Evolutionary conservation across 257 asterid species (phyloP), one percentile per base, ranked within the genome.

Genomic region (Scutellaria barbata): DNA sequence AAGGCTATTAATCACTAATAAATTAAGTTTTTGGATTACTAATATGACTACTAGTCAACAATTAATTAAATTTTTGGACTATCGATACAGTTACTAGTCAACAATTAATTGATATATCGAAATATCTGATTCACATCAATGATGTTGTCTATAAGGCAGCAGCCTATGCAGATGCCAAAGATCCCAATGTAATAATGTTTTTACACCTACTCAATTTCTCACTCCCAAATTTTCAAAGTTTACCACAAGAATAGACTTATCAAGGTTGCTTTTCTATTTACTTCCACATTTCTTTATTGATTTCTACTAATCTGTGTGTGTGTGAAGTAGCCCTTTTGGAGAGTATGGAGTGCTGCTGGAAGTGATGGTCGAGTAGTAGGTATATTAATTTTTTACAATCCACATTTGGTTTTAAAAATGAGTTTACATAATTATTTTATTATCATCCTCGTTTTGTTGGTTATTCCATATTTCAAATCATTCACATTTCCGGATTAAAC

Each of bases 341-440:
- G 98, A 74, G 90, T 87, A 14, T 92, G 96, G 96, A 88, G 84
- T 71, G 87, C 96, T 68, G 92, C 98, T 8, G 96, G 98, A 58
- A 92, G 96, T 68, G 85, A 86, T 77, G 98, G 98, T 64, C 84
- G 95, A 45, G 98, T 95, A 14, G 96, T 92, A 76, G 96, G 92
- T n/a, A n/a, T 84, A 83, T n/a, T n/a, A n/a, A n/a, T n/a, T n/a
- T n/a, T n/a, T n/a, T n/a, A n/a, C n/a, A n/a, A n/a, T n/a, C n/a
- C n/a, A n/a, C n/a, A n/a, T n/a, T n/a, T n/a, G n/a, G n/a, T n/a
- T n/a, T n/a, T n/a, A n/a, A n/a, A n/a, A n/a, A n/a, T n/a, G n/a
- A n/a, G n/a, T n/a, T n/a, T n/a, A n/a, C n/a, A n/a, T n/a, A n/a
- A n/a, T n/a, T n/a, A n/a, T n/a, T n/a, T n/a, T n/a, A n/a, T n/a